phyloP scores from a whole-genome alignment of 108 stramenopile species.

The Conticribra weissflogii region DNA sequence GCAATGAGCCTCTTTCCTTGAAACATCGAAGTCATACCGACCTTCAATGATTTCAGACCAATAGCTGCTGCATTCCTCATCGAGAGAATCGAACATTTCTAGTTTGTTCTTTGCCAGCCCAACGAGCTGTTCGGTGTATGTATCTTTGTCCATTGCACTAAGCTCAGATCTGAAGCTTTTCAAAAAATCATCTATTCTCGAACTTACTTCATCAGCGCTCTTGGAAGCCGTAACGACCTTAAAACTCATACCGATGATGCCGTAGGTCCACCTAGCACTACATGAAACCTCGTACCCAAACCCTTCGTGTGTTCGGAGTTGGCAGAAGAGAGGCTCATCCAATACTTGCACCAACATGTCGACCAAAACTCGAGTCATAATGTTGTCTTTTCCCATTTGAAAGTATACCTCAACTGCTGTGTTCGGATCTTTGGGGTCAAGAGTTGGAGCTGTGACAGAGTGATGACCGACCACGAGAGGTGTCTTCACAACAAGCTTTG shows the following conservation, averaged over 20 bases:
- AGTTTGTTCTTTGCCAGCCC: conserved; percentile 81
- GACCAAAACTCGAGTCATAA: conserved; percentile 59
- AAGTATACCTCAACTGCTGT: conserved; percentile 85
- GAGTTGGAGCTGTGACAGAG: conserved; percentile 49
- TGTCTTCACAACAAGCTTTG: conserved; percentile 52
- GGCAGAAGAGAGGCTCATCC: conserved; percentile 81
- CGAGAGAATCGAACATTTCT: conserved; percentile 76
- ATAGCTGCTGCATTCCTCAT: conserved; percentile 61
- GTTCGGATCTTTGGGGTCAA: conserved; percentile 74
- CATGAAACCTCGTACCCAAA: conserved; percentile 51
- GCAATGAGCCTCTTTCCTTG: conserved; percentile 68
- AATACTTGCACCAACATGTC: conserved; percentile 77
- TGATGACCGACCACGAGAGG: conserved; percentile 19
- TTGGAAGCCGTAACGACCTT: conserved; percentile 66
- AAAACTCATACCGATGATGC: conserved; percentile 76
- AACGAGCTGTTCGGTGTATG: conserved; percentile 71
- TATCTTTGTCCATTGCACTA: conserved; percentile 54
- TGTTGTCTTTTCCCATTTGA: conserved; percentile 76
- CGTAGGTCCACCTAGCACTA: conserved; percentile 42
- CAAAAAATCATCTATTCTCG: conserved; percentile 74
- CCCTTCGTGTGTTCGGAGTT: conserved; percentile 69
- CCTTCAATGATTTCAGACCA: conserved; percentile 78
- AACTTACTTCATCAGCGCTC: conserved; percentile 60
- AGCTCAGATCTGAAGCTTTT: conserved; percentile 58
- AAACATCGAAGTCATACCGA: conserved; percentile 66